These are phyloP conservation scores for Phytophthora melonis DNA, from an alignment of 352 stramenopile species.

Conservation along the genomic window DNA sequence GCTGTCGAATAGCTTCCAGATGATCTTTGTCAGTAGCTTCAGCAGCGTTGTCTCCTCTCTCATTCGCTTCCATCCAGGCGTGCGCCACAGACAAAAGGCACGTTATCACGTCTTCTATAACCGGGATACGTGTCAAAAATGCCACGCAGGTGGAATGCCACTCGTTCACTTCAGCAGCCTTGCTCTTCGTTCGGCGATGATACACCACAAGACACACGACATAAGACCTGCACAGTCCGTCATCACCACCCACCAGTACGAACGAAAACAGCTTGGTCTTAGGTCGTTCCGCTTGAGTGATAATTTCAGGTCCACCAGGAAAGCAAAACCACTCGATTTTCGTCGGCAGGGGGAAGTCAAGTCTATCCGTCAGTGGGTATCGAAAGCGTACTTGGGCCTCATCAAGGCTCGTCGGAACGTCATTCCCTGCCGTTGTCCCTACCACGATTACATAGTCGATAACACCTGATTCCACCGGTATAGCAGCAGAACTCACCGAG, in stretches of 20 bases:
- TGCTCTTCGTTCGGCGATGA: slow-evolving; percentile 40
- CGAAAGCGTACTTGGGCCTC: slow-evolving; percentile 74
- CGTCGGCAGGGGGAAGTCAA: slow-evolving; percentile 74
- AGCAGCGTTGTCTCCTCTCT: neutral
- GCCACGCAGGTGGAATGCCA: slow-evolving; percentile 80
- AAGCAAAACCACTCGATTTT: slow-evolving; percentile 94
- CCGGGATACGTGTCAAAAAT: slow-evolving; percentile 74
- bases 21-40: neutral
- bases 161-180: slow-evolving; percentile 28
- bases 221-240: slow-evolving; percentile 77
- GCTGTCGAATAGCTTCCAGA: slow-evolving; percentile 35
- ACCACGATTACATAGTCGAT: slow-evolving; percentile 88
- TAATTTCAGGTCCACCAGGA: slow-evolving; percentile 68
- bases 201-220: slow-evolving; percentile 80
- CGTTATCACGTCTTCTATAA: slow-evolving; percentile 60
- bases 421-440: slow-evolving; percentile 24
- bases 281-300: slow-evolving; percentile 55
- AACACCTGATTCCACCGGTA: slow-evolving; percentile 65
- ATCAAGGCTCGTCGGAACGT: slow-evolving; percentile 16
- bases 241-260: slow-evolving; percentile 76
- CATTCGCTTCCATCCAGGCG: slow-evolving; percentile 52
- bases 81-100: slow-evolving; percentile 69
- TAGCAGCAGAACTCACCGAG: slow-evolving; percentile 11
- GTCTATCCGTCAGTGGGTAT: slow-evolving; percentile 65
- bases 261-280: slow-evolving; percentile 80